phyloP scores from a whole-genome alignment of 768 basidiomycete species.

The Tulasnella calospora region DNA sequence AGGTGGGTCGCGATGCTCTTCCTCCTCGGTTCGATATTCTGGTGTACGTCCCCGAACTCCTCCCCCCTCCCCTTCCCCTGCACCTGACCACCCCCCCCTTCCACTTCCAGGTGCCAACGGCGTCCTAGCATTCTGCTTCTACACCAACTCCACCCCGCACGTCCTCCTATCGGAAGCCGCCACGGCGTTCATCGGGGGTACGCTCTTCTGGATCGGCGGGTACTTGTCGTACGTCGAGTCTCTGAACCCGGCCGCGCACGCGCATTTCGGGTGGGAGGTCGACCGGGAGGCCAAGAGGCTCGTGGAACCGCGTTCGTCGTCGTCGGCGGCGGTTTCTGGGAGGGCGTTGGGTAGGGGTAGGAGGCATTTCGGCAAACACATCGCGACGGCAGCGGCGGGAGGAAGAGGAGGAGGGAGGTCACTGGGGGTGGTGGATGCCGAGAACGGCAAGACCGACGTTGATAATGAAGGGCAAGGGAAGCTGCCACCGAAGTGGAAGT shows the following conservation, averaged over 20 bases:
- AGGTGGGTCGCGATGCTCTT: conserved; percentile 25
- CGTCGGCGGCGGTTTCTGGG: neutral
- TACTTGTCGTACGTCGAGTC: conserved; percentile 30
- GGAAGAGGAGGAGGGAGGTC: too few species aligned
- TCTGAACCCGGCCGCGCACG: conserved; percentile 28
- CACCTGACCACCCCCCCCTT: neutral
- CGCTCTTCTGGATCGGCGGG: conserved; percentile 27
- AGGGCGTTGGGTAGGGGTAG: conserved; percentile 16
- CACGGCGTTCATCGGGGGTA: conserved; percentile 29
- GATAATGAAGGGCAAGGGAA: neutral
- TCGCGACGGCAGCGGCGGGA: neutral
- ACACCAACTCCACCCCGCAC: conserved; percentile 9
- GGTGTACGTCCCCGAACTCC: conserved; percentile 17
- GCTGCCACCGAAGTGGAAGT: conserved; percentile 21
- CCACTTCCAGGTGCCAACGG: conserved; percentile 19
- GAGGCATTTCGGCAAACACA: conserved; percentile 17
- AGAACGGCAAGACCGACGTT: neutral
- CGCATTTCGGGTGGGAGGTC: conserved; percentile 28
- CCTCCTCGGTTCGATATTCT: conserved; percentile 30
- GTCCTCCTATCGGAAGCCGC: conserved; percentile 27
- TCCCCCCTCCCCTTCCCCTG: neutral
- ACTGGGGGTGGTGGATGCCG: too few species aligned
- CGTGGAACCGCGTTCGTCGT: neutral
- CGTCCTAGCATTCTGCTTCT: conserved; percentile 29
- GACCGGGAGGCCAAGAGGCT: conserved; percentile 11